Percentiles rank a stretch among this genome's conserved stretches.
Conservation (phyloP, 169 alveolate species). For the Besnoitia besnoiti region DNA sequence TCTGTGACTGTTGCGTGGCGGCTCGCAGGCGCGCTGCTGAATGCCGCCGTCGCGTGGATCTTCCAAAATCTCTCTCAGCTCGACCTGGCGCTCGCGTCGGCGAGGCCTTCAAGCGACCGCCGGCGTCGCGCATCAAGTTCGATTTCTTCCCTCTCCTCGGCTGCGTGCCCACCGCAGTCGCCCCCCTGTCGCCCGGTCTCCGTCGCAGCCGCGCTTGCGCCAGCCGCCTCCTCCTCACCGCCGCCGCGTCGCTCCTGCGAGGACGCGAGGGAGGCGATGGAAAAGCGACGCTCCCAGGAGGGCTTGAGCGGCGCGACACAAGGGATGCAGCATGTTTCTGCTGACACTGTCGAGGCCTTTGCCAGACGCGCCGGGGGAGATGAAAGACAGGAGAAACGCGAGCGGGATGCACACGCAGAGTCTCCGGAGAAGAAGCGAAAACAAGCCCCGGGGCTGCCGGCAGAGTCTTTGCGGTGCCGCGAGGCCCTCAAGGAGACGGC, state of each 20-base stretch:
- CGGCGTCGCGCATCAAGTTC: neutral
- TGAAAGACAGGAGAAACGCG: neutral
- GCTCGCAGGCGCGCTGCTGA: neutral
- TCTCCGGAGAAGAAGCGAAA: neutral
- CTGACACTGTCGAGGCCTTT: too few species aligned
- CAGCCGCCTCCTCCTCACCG: too few species aligned
- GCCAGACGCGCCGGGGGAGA: too few species aligned
- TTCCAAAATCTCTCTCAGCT: neutral
- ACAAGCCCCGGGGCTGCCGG: too few species aligned
- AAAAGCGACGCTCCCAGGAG: neutral
- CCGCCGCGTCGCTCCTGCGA: too few species aligned
- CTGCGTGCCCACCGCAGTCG: neutral
- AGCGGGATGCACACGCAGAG: neutral
- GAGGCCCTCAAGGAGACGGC: too few species aligned
- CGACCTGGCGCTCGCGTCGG: neutral
- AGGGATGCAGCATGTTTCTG: too few species aligned
- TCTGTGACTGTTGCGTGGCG: neutral
- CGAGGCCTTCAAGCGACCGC: neutral
- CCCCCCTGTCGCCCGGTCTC: neutral
- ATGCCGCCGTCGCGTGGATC: constrained; percentile 31
- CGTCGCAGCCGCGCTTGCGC: too few species aligned
- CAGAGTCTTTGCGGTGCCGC: too few species aligned
- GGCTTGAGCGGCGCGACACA: too few species aligned
- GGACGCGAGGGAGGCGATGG: neutral
- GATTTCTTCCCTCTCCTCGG: neutral